Base-by-base conservation (phyloP, 805 yeast genomes). In the Blastobotrys peoriensis region DNA sequence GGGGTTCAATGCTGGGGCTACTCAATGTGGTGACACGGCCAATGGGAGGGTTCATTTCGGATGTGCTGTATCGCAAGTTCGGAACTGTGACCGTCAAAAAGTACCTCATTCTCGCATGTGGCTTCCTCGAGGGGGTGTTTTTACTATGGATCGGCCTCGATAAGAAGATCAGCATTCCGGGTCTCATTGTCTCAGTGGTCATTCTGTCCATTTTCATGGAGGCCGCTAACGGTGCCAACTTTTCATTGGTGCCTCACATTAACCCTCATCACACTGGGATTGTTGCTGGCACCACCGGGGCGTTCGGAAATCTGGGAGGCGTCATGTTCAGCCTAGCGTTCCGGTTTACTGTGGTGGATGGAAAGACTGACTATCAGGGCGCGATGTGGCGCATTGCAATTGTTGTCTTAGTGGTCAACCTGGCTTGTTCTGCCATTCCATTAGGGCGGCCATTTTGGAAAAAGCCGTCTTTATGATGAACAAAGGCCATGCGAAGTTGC, bases 201-300 rank as follows among this genome's bases (percentile, higher is more conserved):
- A 53, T 64, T 18, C 54, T 64, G 64, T 51, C 57, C 17, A 41
- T 61, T 9, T 65, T 61, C 35, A 63, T 66, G 66, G 70, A 66
- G 42, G 64, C 64, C 60, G 69, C 62, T 17, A 65, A 66, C 40
- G 70, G 70, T 44, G 70, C 70, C 9, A 61, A 62, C 41, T 65
- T 60, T 49, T 54, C 67, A 0, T 49, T 61, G 8, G 70, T 65
- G 9, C 68, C 68, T 2, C 63, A 63, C 38, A 55, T 63, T 23
- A 62, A 63, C 43, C 63, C 62, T 19, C 57, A 56, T 35, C 66
- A 61, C 42, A 57, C 64, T 13, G 70, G 70, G 41, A 58, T 63
- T 38, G 66, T 65, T n/a, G 55, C 67, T 17, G 70, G 70, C 21
- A 50, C 57, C 2, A 57, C 68, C 4, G 70, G 70, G 33, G 63